phyloP scores from a whole-genome alignment of 768 basidiomycete genomes.

The Auricularia cornea region DNA sequence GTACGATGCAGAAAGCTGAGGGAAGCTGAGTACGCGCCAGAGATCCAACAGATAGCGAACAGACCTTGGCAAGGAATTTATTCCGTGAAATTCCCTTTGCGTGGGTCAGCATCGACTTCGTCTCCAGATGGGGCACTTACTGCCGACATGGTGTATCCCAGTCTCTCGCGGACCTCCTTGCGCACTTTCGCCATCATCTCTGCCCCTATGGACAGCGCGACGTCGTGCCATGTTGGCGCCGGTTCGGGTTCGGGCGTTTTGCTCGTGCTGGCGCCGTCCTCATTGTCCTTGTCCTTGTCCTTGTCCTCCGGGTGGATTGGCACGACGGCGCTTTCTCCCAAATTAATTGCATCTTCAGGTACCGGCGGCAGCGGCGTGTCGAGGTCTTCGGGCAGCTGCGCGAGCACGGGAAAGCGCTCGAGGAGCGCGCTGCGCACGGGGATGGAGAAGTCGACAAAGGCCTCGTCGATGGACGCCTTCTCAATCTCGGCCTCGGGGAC shows the following conservation, averaged over 20 bases:
- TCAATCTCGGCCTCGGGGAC: slow-evolving; percentile 80
- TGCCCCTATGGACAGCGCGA: slow-evolving; percentile 81
- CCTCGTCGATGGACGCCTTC: slow-evolving; percentile 96
- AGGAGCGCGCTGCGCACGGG: slow-evolving; percentile 72
- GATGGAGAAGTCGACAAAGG: slow-evolving; percentile 84
- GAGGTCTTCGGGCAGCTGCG: slow-evolving; percentile 52
- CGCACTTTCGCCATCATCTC: slow-evolving; percentile 76
- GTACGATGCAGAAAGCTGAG: slow-evolving; percentile 79
- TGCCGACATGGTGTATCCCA: slow-evolving; percentile 93
- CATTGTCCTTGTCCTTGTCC: slow-evolving; percentile 7
- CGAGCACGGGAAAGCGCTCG: slow-evolving; percentile 67
- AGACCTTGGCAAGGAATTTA: slow-evolving; percentile 90
- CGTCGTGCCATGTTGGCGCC: slow-evolving; percentile 75
- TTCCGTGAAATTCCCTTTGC: slow-evolving; percentile 80
- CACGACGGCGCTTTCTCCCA: slow-evolving; percentile 57
- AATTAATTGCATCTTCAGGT: slow-evolving; percentile 40
- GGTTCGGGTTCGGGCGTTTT: slow-evolving; percentile 6
- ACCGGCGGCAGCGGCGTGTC: slow-evolving; percentile 76
- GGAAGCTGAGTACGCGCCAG: neutral
- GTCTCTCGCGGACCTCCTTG: slow-evolving; percentile 50
- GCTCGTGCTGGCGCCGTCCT: slow-evolving; percentile 19
- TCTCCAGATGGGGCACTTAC: slow-evolving; percentile 34
- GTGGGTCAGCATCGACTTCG: neutral
- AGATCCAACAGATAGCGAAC: neutral
- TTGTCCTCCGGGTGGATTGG: slow-evolving; percentile 26